These are phyloP conservation scores for Cyathus striatus DNA, from an alignment of 768 basidiomycete genomes.

Conservation along the genomic window DNA sequence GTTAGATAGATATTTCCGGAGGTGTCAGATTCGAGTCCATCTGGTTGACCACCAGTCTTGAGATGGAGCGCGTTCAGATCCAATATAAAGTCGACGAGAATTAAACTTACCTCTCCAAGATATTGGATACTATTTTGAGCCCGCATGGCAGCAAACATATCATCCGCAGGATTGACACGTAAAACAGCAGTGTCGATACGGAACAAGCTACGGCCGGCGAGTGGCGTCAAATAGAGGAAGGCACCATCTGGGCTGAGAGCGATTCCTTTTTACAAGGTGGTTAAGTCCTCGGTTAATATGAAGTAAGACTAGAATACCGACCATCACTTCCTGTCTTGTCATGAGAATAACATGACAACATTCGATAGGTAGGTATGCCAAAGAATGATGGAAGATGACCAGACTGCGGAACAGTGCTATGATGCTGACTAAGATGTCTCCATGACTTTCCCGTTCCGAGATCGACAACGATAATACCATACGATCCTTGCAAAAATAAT, in stretches of 20 bases:
- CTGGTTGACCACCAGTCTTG: constrained; percentile 10
- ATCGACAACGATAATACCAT: constrained; percentile 12
- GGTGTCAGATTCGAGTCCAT: constrained; percentile 10
- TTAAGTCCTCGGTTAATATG: background rate
- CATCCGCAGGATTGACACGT: constrained; percentile 6
- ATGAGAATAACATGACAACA: constrained; percentile 6
- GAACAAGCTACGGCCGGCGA: constrained; percentile 8
- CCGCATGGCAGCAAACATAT: constrained; percentile 6
- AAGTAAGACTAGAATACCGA: constrained; percentile 5
- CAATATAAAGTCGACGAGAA: background rate
- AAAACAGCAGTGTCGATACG: constrained; percentile 8
- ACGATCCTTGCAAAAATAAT: constrained; percentile 3
- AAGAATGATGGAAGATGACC: constrained; percentile 10
- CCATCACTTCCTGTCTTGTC: constrained; percentile 9
- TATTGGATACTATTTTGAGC: constrained; percentile 9
- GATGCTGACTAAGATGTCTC: constrained; percentile 9
- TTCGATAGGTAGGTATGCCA: constrained; percentile 8
- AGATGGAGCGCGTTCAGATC: background rate
- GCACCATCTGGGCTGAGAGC: constrained; percentile 10
- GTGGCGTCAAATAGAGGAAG: constrained; percentile 8
- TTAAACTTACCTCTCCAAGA: constrained; percentile 6
- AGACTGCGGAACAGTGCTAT: constrained; percentile 2
- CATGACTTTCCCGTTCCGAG: constrained; percentile 12
- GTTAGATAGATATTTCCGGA: constrained; percentile 10
- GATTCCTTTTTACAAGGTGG: constrained; percentile 1